Evolutionary conservation across 2,329 filamentous ascomycete species (phyloP).

Genomic region (Pseudovirgaria hyperparasitica): DNA sequence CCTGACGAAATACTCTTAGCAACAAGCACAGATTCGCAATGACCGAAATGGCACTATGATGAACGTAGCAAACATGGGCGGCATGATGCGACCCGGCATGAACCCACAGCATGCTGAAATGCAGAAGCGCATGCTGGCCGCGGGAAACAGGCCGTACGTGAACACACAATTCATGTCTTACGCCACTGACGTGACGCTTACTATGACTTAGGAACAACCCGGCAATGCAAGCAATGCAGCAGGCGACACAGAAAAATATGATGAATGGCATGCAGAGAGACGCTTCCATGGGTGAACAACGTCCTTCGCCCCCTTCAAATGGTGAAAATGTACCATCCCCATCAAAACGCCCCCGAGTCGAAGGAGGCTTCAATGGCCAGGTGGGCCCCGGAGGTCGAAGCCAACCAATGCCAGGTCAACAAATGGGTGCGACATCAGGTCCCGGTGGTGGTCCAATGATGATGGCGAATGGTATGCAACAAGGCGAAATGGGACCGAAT

Average conservation of each 20-base stretch:
- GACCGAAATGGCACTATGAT: conserved; percentile 28
- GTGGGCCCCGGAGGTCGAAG: conserved; percentile 66
- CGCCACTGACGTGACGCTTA: no score
- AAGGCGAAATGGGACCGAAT: conserved; percentile 56
- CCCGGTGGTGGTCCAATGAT: conserved; percentile 47
- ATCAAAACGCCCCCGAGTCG: conserved; percentile 76
- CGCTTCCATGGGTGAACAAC: conserved; percentile 63
- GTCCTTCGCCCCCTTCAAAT: conserved; percentile 69
- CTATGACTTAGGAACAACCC: no score
- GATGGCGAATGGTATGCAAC: conserved; percentile 60
- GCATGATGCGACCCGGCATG: no score
- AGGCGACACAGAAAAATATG: no score
- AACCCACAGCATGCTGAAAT: no score
- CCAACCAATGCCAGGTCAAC: conserved; percentile 60
- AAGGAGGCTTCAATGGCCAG: conserved; percentile 62
- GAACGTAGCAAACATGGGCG: no score
- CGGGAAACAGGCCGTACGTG: no score
- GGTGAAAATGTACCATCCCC: conserved; percentile 85
- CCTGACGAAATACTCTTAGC: conserved; percentile 27
- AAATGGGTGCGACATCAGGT: conserved; percentile 44
- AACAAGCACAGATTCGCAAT: conserved; percentile 61
- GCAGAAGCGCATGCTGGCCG: no score
- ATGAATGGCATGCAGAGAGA: conserved; percentile 92
- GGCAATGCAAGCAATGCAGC: no score
- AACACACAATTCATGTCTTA: no score